Evolutionary conservation across 164 flowering plant genomes (phyloP).

Genomic region (Berberis vulgaris): DNA sequence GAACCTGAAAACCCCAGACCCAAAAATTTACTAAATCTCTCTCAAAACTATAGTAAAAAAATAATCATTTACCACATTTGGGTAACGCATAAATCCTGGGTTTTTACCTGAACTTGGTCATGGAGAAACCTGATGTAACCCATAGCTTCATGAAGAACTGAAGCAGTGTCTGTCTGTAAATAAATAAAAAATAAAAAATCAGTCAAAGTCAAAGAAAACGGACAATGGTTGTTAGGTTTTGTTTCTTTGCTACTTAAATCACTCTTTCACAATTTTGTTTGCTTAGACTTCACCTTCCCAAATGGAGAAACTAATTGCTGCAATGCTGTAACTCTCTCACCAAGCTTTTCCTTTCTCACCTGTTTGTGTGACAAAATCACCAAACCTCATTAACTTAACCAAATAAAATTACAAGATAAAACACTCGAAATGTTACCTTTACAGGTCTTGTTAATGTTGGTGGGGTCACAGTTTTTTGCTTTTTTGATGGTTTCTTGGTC

Average conservation of each 20-base stretch:
- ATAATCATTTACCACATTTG: no score
- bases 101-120: constrained; percentile 64
- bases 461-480: constrained; percentile 26
- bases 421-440: constrained; percentile 21
- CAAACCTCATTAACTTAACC: not conserved
- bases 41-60: not conserved
- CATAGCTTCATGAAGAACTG: constrained; percentile 88
- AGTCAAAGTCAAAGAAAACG: constrained; percentile 10
- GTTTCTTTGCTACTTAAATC: not conserved
- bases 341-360: constrained; percentile 79
- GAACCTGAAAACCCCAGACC: no score
- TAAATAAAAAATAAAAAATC: not conserved
- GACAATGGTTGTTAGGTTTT: not conserved
- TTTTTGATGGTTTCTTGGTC: constrained; percentile 24
- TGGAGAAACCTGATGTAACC: constrained; percentile 87
- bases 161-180: constrained; percentile 86
- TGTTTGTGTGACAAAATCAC: constrained; percentile 7
- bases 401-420: not conserved
- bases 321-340: constrained; percentile 71
- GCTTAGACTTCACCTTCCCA: constrained; percentile 54
- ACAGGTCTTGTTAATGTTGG: constrained; percentile 19
- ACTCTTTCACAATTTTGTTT: not conserved
- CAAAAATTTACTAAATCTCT: constrained; percentile 29
- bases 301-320: constrained; percentile 88
- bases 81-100: not conserved